Evolutionary conservation across 1,284 basidiomycete species (phyloP).

Genomic region (Porogramme epimiltina): DNA sequence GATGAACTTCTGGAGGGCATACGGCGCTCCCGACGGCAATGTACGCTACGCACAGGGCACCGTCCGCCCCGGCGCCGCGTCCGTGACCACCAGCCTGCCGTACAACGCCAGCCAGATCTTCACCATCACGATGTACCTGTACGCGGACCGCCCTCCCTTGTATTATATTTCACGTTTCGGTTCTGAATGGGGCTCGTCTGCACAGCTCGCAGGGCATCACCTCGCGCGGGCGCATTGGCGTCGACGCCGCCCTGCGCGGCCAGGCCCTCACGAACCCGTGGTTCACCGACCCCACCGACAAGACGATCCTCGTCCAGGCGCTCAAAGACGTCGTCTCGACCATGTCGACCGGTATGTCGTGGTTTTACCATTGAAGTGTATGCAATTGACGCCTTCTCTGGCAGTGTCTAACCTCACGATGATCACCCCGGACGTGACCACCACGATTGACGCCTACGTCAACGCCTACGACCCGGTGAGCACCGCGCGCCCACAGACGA

Average conservation of each 20-base stretch:
- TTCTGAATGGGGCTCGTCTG: background rate
- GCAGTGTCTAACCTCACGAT: conserved; percentile 51
- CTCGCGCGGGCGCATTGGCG: conserved; percentile 63
- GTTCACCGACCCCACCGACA: conserved; percentile 60
- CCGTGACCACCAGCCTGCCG: conserved; percentile 47
- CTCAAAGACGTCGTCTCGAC: conserved; percentile 49
- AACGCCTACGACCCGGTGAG: conserved; percentile 48
- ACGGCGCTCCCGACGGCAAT: conserved; percentile 45
- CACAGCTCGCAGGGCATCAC: conserved; percentile 48
- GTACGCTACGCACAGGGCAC: conserved; percentile 64
- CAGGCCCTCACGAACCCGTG: conserved; percentile 54
- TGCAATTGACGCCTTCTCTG: conserved; percentile 1
- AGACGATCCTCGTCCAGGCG: conserved; percentile 47
- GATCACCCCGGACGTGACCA: conserved; percentile 61
- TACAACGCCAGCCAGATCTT: conserved; percentile 59
- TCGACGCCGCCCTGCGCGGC: conserved; percentile 52
- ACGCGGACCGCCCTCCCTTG: conserved; percentile 23
- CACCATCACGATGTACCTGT: conserved; percentile 62
- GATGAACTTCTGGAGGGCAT: conserved; percentile 65
- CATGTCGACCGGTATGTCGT: conserved; percentile 39
- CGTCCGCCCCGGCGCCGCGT: conserved; percentile 62
- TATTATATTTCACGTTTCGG: no score
- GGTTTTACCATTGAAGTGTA: background rate
- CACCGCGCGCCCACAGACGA: background rate
- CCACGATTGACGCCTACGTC: conserved; percentile 53